A percentile compares a stretch with the other conserved stretches of the same genome.
Conservation (phyloP, 1,139 yeast species). For the Geotrichum reessii region DNA sequence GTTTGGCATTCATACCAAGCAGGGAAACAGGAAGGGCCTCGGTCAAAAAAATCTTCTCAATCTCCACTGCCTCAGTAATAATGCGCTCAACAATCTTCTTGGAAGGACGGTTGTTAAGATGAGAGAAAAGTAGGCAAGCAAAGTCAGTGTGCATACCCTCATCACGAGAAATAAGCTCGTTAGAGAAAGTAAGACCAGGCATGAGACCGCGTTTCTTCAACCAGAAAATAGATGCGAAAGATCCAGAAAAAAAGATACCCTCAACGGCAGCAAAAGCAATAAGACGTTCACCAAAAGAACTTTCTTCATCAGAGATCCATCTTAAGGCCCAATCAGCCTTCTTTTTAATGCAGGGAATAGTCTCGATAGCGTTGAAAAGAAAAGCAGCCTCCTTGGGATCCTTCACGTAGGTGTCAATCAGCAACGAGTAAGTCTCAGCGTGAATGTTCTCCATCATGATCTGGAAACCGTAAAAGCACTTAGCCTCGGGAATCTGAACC, state of each 20-base stretch:
- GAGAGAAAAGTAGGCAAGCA: constrained; percentile 91
- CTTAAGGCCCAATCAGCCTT: constrained; percentile 98
- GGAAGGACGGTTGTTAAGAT: constrained; percentile 83
- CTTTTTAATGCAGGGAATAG: constrained; percentile 87
- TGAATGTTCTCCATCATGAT: constrained; percentile 99
- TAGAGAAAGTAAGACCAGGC: constrained; percentile 97
- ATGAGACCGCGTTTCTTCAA: constrained; percentile 93
- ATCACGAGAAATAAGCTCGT: constrained; percentile 94
- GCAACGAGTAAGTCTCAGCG: constrained; percentile 90
- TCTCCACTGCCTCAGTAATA: constrained; percentile 89
- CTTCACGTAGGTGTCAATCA: constrained; percentile 90
- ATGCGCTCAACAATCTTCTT: constrained; percentile 71
- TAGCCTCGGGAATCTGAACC: constrained; percentile 96
- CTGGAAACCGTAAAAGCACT: constrained; percentile 98
- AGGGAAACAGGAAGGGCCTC: constrained; percentile 89
- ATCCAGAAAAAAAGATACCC: constrained; percentile 96
- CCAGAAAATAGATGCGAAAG: constrained; percentile 98
- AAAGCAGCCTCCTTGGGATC: constrained; percentile 87
- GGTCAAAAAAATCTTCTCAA: constrained; percentile 90
- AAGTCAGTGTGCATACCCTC: constrained; percentile 98
- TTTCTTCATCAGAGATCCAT: constrained; percentile 86
- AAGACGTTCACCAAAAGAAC: constrained; percentile 88
- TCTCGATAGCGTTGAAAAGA: constrained; percentile 89
- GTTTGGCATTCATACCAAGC: constrained; percentile 85
- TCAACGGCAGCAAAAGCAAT: constrained; percentile 99